Percentiles rank a stretch among this genome's conserved stretches.
Evolutionary conservation across 163 green algal species (phyloP).

Genomic region (Chlamydomonas reinhardtii): DNA sequence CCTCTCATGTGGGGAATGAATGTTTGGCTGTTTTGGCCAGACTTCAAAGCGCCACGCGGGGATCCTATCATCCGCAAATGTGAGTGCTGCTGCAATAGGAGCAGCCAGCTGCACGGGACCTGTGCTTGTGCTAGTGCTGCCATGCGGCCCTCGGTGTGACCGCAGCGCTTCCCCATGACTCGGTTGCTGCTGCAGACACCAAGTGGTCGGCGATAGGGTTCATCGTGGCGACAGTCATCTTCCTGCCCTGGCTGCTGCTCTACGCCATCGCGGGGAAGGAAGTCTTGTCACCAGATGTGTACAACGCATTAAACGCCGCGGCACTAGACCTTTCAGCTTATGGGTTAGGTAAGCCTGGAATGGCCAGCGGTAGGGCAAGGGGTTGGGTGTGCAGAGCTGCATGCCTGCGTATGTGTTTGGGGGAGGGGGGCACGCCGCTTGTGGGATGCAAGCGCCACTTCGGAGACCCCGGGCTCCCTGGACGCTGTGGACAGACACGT

Average conservation of each 20-base stretch:
- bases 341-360: background rate
- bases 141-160: too few species aligned
- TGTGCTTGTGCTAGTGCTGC: too few species aligned
- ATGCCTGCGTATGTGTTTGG: too few species aligned
- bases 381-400: too few species aligned
- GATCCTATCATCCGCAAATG: conserved; percentile 53
- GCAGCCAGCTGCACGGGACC: too few species aligned
- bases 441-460: too few species aligned
- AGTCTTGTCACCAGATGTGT: conserved; percentile 15
- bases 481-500: too few species aligned
- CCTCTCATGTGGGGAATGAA: conserved; percentile 69
- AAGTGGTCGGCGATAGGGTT: conserved; percentile 32
- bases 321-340: conserved; percentile 19
- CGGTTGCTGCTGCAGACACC: conserved; percentile 23
- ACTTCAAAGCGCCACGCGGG: conserved; percentile 50
- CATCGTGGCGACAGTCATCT: conserved; percentile 8
- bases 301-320: conserved; percentile 15
- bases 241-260: conserved; percentile 51
- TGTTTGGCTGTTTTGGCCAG: conserved; percentile 74
- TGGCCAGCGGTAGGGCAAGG: background rate
- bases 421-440: too few species aligned
- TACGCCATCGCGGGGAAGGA: conserved; percentile 32
- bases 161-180: too few species aligned
- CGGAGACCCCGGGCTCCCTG: too few species aligned
- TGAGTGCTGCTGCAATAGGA: background rate